Base-by-base conservation (phyloP, 2,329 filamentous ascomycete genomes). In the Calonectria henricotiae region DNA sequence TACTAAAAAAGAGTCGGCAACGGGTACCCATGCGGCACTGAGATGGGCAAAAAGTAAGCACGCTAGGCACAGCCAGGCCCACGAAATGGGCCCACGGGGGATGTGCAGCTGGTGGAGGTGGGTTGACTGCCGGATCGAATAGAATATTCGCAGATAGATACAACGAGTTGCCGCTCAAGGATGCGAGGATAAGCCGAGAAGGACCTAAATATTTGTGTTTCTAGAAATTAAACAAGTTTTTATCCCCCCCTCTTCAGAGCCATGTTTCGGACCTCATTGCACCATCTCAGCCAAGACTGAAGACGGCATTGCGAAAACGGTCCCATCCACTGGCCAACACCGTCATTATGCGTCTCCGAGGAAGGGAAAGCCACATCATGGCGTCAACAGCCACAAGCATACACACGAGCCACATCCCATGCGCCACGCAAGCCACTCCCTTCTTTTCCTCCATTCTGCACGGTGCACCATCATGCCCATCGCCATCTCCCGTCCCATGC, bases 281-380 rank as follows among this genome's bases (percentile, higher is more conserved):
- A 58, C 51, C 9, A 39, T n/a, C 9, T 20, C 39, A 15, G 17
- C 9, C 23, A 61, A 30, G 39, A 61, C 67, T 65, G 67, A 70
- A 67, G 73, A 60, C 74, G 69, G 17, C 63, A 30, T 68, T 73
- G 55, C 68, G 65, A 60, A 51, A 66, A 65, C 55, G 55, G 63
- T 73, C 62, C 68, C 70, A 71, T 76, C 39, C 71, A 69, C 70
- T 75, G 44, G 68, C 67, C 72, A 75, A 70, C 60, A 55, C 35
- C 2, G 17, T n/a, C 9, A 55, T 37, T 37, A 37, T 55, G 20
- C 32, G 32, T 41, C 37, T 20, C 32, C 51, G n/a, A 58, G 51
- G 35, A 37, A 37, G 8, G 35, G 7, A 46, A 11, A 46, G 35
- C 32, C 51, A 39, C 51, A 58, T 58, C 27, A 27, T 44, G n/a